A percentile compares a stretch with the other conserved stretches of the same genome.
phyloP scores from a whole-genome alignment of 108 stramenopile species.

The Skeletonema grethae region DNA sequence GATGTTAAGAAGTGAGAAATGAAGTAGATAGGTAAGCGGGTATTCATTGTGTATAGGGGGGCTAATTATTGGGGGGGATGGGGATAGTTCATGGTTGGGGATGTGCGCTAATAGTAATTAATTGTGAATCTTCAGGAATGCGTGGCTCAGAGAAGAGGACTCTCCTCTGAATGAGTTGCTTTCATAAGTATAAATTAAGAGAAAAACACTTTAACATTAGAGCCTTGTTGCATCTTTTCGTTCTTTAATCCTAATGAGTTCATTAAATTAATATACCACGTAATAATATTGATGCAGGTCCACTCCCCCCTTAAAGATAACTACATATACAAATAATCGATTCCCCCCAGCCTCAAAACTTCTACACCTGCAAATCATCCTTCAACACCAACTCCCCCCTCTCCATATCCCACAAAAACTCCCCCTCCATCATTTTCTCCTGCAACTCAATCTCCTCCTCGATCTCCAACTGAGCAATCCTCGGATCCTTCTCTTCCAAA shows the following conservation, averaged over 20 bases:
- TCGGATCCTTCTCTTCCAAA: conserved; percentile 5
- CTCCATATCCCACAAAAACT: conserved; percentile 19
- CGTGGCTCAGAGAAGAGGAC: conserved; percentile 3
- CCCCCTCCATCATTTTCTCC: conserved; percentile 19
- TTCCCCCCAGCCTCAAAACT: background rate
- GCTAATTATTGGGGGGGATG: background rate
- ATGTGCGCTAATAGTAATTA: conserved; percentile 7
- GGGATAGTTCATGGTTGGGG: background rate
- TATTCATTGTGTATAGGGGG: background rate
- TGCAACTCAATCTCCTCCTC: conserved; percentile 27
- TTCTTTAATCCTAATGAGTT: background rate
- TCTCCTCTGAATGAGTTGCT: background rate
- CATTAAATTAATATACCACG: background rate
- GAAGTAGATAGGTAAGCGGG: no score
- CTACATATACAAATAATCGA: background rate
- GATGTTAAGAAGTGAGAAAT: background rate
- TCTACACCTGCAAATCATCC: background rate
- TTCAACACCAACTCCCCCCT: conserved; percentile 16
- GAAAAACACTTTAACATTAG: background rate
- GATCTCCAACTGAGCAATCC: conserved; percentile 8
- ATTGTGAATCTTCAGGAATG: conserved; percentile 6
- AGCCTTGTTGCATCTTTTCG: no score
- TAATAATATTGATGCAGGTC: no score
- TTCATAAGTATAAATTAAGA: background rate
- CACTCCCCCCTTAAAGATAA: background rate